Base-by-base conservation (phyloP, 164 flowering plant genomes). In the Tetracentron sinense region DNA sequence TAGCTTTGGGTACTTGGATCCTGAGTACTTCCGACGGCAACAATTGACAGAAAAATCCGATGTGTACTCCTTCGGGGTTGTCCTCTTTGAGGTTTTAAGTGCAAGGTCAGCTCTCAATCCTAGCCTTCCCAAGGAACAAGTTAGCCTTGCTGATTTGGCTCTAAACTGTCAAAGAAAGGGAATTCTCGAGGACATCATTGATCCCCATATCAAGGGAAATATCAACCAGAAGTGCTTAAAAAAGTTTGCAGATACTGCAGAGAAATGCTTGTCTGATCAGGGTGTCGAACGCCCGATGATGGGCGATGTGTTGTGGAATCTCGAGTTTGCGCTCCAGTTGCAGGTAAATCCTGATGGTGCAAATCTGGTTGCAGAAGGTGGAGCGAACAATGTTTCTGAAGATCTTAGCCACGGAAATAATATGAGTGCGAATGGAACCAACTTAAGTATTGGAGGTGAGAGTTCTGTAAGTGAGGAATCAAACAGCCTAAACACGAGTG, bases 11-110 rank as follows among this genome's bases (percentile, higher is more conserved):
- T 87, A 87, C 72, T 59, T 87, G 48, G 93, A 87, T 63, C 93
- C 93, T 2, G 93, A 87, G 63, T 85, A 87, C 63, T 87, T 79
- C 71, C 54, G 78, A 10, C 77, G 90, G 20, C 88, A 85, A 31
- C 90, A 87, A 49, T 27, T 87, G 67, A 86, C 85, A 0, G 92
- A 86, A 19, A 86, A 86, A 66, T 86, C 92, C 0, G 92, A 87
- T 67, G 85, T 87, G 1, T 87, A 87, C 62, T 84, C 92, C 0
- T 87, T 87, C 52, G 89, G 88, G 20, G 87, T 84, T n/a, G 89
- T 84, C 21, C 78, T 82, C 2, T 84, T 86, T 14, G 88, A 83
- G 74, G 80, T 68, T 1, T 49, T 82, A 46, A 82, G 83, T 64
- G 78, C 81, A n/a, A 71, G 88, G 60, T 84, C 87, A 0, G 86